phyloP scores from a whole-genome alignment of 2,329 filamentous ascomycete genomes.

The Neofusicoccum umdonicola region DNA sequence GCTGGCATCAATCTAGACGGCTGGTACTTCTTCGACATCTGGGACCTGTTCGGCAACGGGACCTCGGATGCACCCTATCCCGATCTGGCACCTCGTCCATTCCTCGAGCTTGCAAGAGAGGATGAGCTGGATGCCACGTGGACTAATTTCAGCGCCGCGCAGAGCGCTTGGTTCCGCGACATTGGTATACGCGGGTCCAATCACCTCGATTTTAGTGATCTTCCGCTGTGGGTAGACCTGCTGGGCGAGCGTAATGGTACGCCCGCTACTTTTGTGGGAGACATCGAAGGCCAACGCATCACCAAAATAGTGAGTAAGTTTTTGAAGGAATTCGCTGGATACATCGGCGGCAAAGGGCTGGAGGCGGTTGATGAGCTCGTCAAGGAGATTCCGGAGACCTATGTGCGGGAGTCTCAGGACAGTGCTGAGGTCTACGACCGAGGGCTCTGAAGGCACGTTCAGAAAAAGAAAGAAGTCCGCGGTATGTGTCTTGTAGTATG shows the following conservation, averaged over 20 bases:
- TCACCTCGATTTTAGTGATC: constrained; percentile 27
- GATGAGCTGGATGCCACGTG: constrained; percentile 22
- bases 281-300: background rate
- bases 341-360: background rate
- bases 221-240: constrained; percentile 26
- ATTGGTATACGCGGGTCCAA: constrained; percentile 21
- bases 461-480: no score
- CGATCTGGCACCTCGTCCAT: constrained; percentile 16
- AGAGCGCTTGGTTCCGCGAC: constrained; percentile 27
- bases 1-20: constrained; percentile 26
- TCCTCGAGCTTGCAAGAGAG: constrained; percentile 22
- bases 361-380: background rate
- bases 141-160: constrained; percentile 22
- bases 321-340: background rate
- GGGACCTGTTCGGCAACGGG: constrained; percentile 19
- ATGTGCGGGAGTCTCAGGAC: background rate
- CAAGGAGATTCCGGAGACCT: background rate
- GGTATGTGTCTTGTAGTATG: no score
- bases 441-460: background rate
- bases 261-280: background rate
- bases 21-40: constrained; percentile 19
- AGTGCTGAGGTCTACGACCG: background rate
- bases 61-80: background rate
- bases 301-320: background rate
- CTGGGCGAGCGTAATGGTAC: constrained; percentile 22